A percentile compares a stretch with the other conserved stretches of the same genome.
Evolutionary conservation across 1,284 basidiomycete species (phyloP).

Genomic region (Ustilago loliicola): DNA sequence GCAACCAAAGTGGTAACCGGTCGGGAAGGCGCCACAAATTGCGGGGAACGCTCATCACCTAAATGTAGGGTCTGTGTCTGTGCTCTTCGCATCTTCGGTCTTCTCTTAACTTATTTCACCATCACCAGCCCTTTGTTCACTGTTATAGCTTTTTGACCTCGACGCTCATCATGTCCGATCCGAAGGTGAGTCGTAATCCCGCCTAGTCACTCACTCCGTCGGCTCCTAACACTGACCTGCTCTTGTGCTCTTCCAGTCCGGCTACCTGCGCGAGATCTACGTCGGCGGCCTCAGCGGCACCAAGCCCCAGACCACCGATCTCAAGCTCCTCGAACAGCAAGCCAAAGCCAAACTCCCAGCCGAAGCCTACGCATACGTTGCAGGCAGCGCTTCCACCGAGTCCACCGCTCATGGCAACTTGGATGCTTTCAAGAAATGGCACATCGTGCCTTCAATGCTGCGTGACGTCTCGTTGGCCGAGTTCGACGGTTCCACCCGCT

Average conservation of each 20-base stretch:
- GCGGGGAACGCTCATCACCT: slow-evolving; percentile 6
- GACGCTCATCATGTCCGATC: slow-evolving; percentile 30
- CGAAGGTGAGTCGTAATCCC: slow-evolving; percentile 22
- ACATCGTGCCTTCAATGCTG: slow-evolving; percentile 61
- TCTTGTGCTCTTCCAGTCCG: slow-evolving; percentile 18
- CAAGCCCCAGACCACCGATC: slow-evolving; percentile 46
- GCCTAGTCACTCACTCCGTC: neutral
- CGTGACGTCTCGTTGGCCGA: slow-evolving; percentile 41
- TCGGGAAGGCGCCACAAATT: neutral
- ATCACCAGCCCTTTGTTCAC: neutral
- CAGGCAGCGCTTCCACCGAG: slow-evolving; percentile 59
- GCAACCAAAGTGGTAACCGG: slow-evolving; percentile 1
- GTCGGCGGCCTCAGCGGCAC: slow-evolving; percentile 47
- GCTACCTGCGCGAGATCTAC: slow-evolving; percentile 60
- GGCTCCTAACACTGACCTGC: neutral
- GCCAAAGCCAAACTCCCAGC: slow-evolving; percentile 48
- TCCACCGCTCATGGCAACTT: slow-evolving; percentile 51
- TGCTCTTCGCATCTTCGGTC: neutral
- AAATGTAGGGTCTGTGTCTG: neutral
- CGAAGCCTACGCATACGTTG: slow-evolving; percentile 62
- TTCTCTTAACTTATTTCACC: too few species aligned
- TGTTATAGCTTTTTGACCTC: neutral
- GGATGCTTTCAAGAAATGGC: slow-evolving; percentile 50
- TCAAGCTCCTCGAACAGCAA: slow-evolving; percentile 46
- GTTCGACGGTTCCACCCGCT: slow-evolving; percentile 36